These are phyloP conservation scores for Danielia reshetovae DNA, from an alignment of 805 yeast genomes.

Conservation along the genomic window DNA sequence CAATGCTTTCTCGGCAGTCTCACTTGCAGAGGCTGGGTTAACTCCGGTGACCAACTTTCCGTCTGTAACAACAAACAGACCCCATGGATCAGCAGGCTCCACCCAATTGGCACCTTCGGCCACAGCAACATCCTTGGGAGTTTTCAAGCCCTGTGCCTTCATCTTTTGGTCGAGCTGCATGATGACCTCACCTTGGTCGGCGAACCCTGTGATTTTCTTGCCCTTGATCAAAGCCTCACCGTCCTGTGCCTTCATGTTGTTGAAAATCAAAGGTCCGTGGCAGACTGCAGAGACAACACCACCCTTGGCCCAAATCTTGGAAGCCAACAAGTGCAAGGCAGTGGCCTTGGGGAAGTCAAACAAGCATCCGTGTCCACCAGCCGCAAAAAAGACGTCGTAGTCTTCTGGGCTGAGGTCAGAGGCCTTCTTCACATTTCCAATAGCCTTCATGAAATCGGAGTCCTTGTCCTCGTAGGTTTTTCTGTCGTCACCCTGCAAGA, in stretches of 20 bases:
- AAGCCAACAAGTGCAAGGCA: slow-evolving; percentile 43
- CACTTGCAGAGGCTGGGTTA: slow-evolving; percentile 54
- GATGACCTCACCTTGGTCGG: slow-evolving; percentile 48
- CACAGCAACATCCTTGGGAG: slow-evolving; percentile 37
- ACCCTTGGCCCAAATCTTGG: slow-evolving; percentile 43
- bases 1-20: background rate
- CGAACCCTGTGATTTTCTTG: slow-evolving; percentile 57
- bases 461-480: slow-evolving; percentile 32
- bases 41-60: slow-evolving; percentile 63
- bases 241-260: slow-evolving; percentile 34
- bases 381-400: slow-evolving; percentile 53
- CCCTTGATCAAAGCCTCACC: slow-evolving; percentile 48
- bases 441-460: slow-evolving; percentile 36
- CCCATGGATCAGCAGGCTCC: slow-evolving; percentile 51
- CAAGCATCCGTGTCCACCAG: slow-evolving; percentile 64
- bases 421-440: slow-evolving; percentile 43
- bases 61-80: slow-evolving; percentile 47
- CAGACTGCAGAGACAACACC: slow-evolving; percentile 65
- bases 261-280: slow-evolving; percentile 63
- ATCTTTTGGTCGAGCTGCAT: slow-evolving; percentile 20
- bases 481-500: slow-evolving; percentile 43
- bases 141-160: slow-evolving; percentile 21
- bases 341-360: slow-evolving; percentile 55
- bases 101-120: slow-evolving; percentile 39
- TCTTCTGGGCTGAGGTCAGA: slow-evolving; percentile 45